phyloP scores from a whole-genome alignment of 257 asterid species.

The Forsythia suspensa region DNA sequence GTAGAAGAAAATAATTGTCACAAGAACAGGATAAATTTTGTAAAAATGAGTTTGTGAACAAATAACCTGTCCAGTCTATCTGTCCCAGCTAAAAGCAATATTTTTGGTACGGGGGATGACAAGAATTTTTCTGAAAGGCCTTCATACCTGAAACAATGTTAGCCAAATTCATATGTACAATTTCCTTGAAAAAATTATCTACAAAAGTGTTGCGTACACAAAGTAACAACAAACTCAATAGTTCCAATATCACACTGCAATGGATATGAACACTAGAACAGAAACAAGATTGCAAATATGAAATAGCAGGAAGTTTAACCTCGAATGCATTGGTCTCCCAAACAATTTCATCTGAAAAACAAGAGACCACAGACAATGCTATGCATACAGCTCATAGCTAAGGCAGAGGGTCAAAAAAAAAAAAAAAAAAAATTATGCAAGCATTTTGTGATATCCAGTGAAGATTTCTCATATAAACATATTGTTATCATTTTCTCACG shows the following conservation, averaged over 20 bases:
- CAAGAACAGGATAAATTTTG: not conserved
- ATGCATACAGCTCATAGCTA: not conserved
- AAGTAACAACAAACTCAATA: not conserved
- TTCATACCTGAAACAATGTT: conserved; percentile 76
- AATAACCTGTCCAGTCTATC: conserved; percentile 92
- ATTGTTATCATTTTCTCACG: not conserved
- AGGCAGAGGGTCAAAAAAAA: not conserved
- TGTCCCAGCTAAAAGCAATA: conserved; percentile 96
- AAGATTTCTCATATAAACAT: not conserved
- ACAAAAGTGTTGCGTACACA: not conserved
- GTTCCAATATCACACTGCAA: not conserved
- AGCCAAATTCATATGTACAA: not conserved
- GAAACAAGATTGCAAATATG: not conserved
- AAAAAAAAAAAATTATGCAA: not conserved
- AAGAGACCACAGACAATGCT: not conserved
- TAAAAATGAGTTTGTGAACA: conserved; percentile 16
- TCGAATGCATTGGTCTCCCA: not conserved
- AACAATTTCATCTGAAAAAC: not conserved
- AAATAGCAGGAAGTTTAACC: not conserved
- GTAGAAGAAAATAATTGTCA: not conserved
- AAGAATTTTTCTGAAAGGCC: conserved; percentile 92
- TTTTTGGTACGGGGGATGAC: conserved; percentile 82
- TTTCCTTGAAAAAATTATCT: not conserved
- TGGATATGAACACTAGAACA: not conserved
- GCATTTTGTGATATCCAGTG: not conserved